Base-by-base conservation (phyloP, 306 rosid species). In the Senna tora region DNA sequence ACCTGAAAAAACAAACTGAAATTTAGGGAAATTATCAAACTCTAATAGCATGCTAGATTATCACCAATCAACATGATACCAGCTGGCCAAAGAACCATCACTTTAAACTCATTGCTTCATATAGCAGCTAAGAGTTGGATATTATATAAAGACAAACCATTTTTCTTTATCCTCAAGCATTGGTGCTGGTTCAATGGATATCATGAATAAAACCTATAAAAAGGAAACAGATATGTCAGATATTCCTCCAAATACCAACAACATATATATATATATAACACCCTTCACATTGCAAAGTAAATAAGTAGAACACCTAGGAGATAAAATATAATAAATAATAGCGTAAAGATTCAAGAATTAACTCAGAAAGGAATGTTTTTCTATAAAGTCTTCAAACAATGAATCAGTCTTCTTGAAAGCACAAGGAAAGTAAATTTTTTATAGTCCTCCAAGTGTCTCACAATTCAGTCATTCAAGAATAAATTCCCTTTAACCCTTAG, bases 121-220 rank as follows among this genome's bases (percentile, higher is more conserved):
- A 25, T 62, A 77, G 63, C 55, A 42, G 69, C 65, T 30, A 46
- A 39, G 49, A 22, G 43, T 43, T 41, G 59, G 76, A 70, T 56
- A 61, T 68, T 38, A 50, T 43, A 52, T 38, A 78, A 32, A 77
- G 87, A 76, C 88, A n/a, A 75, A 94, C 98, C 98, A 94, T 83
- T 91, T 91, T 82, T 94, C 98, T 86, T 94, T 94, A 80, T 94
- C 98, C 86, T 94, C 98, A 41, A 94, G 98, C 98, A 94, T 94
- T 9, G 98, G 98, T 70, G 98, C 97, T 69, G 98, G 97, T 82
- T 94, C 98, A 17, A 89, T 90, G 77, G 97, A 91, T 84, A 94
- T 94, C 98, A 94, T 94, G 90, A 94, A 94, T 65, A 94, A 77
- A 85, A 94, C 98, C 98, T 94, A 73, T 71, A 51, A 76, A 52